phyloP scores from a whole-genome alignment of 257 asterid species.

The Solanum corneliomulleri region DNA sequence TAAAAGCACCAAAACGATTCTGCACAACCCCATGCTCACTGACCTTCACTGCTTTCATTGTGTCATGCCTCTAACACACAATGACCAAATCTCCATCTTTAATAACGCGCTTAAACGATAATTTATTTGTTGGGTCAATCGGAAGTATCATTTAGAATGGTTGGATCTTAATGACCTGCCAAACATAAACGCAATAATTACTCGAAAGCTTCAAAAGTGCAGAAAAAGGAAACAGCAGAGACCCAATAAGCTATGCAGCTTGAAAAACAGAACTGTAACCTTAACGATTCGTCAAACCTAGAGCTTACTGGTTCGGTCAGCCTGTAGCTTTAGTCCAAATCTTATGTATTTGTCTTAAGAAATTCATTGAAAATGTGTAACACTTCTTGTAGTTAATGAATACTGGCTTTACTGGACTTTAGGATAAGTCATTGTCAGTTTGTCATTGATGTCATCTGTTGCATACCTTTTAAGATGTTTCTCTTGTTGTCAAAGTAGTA shows the following conservation, averaged over 20 bases:
- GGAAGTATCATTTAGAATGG: slow-evolving; percentile 27
- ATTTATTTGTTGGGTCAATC: slow-evolving; percentile 21
- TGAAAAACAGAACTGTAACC: not conserved
- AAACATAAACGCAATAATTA: not conserved
- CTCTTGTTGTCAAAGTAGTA: too few relatives aligned
- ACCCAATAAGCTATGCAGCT: not conserved
- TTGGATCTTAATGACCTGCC: not conserved
- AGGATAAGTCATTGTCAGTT: not conserved
- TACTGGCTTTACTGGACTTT: not conserved
- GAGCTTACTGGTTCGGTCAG: too few relatives aligned
- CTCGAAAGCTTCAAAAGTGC: not conserved
- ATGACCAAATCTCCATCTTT: slow-evolving; percentile 63
- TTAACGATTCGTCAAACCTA: too few relatives aligned
- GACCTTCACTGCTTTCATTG: slow-evolving; percentile 73
- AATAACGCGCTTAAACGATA: slow-evolving; percentile 53
- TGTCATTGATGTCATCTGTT: not conserved
- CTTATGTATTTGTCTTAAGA: too few relatives aligned
- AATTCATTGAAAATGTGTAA: too few relatives aligned
- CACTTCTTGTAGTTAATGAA: too few relatives aligned
- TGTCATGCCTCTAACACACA: slow-evolving; percentile 65
- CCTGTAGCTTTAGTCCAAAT: too few relatives aligned
- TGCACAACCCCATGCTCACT: slow-evolving; percentile 49
- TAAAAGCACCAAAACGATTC: slow-evolving; percentile 75
- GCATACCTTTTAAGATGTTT: too few relatives aligned
- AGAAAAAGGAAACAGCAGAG: not conserved